Conservation (phyloP, 441 rosid genomes). For the Brassica balearica region DNA sequence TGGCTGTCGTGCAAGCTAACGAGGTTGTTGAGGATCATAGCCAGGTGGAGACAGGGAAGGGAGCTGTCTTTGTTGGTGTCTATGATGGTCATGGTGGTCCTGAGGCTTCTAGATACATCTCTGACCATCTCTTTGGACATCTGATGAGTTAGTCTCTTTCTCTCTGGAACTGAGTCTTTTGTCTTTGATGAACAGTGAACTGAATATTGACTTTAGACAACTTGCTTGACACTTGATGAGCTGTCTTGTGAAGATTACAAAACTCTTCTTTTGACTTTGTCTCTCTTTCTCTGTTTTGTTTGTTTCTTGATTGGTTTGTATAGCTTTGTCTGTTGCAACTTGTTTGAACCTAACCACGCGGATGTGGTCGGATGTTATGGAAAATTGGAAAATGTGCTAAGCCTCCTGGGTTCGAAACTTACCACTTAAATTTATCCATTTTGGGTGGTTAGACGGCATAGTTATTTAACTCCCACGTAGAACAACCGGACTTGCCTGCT, state of each 20-base stretch:
- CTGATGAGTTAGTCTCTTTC: slow-evolving; percentile 52
- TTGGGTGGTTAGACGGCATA: background rate
- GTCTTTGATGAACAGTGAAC: slow-evolving; percentile 23
- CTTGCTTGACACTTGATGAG: background rate
- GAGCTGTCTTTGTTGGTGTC: slow-evolving; percentile 80
- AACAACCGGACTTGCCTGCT: no score
- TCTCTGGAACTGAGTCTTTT: background rate
- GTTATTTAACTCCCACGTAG: no score
- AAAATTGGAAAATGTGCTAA: background rate
- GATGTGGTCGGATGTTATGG: background rate
- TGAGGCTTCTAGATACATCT: slow-evolving; percentile 80
- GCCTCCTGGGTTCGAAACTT: background rate
- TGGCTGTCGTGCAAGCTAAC: slow-evolving; percentile 86
- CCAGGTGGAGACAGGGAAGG: slow-evolving; percentile 78
- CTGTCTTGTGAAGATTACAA: background rate
- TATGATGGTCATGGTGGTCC: slow-evolving; percentile 98
- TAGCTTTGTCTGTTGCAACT: slow-evolving; percentile 7
- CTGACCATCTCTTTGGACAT: slow-evolving; percentile 77
- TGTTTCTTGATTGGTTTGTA: slow-evolving; percentile 20
- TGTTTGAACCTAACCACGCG: slow-evolving; percentile 7
- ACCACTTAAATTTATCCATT: background rate
- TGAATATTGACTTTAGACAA: slow-evolving; percentile 32
- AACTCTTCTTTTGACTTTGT: background rate
- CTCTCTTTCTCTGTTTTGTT: slow-evolving; percentile 11
- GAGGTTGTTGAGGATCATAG: slow-evolving; percentile 85